Conservation (phyloP, 352 stramenopile species). For the Pythium guiyangense region DNA sequence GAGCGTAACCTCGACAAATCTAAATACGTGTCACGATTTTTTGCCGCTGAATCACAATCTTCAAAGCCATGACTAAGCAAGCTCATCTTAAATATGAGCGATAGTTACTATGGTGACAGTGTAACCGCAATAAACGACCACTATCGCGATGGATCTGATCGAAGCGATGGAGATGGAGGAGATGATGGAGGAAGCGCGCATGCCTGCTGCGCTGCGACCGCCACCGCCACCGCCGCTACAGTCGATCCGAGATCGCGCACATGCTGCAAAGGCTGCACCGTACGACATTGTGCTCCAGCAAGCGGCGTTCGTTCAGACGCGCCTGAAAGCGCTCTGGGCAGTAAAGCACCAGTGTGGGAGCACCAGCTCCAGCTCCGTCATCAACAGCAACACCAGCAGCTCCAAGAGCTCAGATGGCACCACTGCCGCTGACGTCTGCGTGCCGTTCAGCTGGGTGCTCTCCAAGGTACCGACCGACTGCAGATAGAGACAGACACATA, state of each 20-base stretch:
- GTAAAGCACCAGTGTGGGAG: too few relatives aligned
- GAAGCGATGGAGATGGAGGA: conserved; percentile 54
- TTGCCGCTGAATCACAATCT: too few relatives aligned
- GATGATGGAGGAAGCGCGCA: too few relatives aligned
- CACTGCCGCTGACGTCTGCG: too few relatives aligned
- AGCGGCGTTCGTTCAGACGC: conserved; percentile 30
- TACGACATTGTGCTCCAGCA: conserved; percentile 47
- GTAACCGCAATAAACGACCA: too few relatives aligned
- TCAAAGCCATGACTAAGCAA: too few relatives aligned
- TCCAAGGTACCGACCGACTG: conserved; percentile 26
- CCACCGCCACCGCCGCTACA: background rate
- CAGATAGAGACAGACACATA: background rate
- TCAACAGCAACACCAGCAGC: background rate
- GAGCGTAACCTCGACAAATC: too few relatives aligned
- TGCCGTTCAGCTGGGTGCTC: conserved; percentile 59
- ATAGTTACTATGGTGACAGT: too few relatives aligned
- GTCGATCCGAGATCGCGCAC: background rate
- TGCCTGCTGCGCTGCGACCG: background rate
- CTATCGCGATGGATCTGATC: conserved; percentile 66
- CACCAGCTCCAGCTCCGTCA: too few relatives aligned
- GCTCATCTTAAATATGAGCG: too few relatives aligned
- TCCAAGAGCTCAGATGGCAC: too few relatives aligned
- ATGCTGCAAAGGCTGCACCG: background rate
- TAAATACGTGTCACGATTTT: too few relatives aligned
- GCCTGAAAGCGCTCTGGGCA: conserved; percentile 35